Base-by-base conservation (phyloP, 106 monocot genomes). In the Dioscorea alata region DNA sequence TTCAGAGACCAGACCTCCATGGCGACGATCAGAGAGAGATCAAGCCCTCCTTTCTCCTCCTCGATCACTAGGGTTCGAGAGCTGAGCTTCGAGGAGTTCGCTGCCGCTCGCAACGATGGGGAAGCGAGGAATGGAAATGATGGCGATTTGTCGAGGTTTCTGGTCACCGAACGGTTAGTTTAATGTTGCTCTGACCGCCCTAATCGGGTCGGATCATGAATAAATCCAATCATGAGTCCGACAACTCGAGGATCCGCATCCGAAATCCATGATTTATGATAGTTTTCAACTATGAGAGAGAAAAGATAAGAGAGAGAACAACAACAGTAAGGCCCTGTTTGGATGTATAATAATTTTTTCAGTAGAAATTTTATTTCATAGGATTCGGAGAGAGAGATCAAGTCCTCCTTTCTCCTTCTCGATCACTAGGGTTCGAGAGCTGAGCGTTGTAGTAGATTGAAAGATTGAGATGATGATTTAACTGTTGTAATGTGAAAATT, bases 1-100 rank as follows among this genome's bases (percentile, higher is more conserved):
- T 67, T 52, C 13, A 51, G 67, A 1, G 52, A 24, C 49, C 67
- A 23, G 20, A 51, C 51, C 18, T 67, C 67, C 67, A 67, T 67
- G 67, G 0, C 59, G 10, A 18, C 54, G 54, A 16, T 56, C 54
- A 18, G n/a, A 56, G 28, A 28, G 28, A 28, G 54, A 18, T 18
- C 16, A 13, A 4, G 4, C 54, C 13, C 16, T 8, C 54, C 54
- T 19, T 56, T 56, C 42, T 42, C 42, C 42, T 21, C 10, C 59
- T 59, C 22, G 59, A 7, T 23, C 59, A 2, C 59, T 18, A 54
- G 54, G 54, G 54, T 54, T 54, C 15, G 13, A 42, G 42, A 42
- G 9, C 54, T 18, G 54, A 54, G 54, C 54, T 54, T 54, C 54
- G 54, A 54, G 12, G 19, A 19, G 19, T 16, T 19, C 19, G 15